Evolutionary conservation across 306 rosid genomes (phyloP).

Genomic region (Glycine soja): DNA sequence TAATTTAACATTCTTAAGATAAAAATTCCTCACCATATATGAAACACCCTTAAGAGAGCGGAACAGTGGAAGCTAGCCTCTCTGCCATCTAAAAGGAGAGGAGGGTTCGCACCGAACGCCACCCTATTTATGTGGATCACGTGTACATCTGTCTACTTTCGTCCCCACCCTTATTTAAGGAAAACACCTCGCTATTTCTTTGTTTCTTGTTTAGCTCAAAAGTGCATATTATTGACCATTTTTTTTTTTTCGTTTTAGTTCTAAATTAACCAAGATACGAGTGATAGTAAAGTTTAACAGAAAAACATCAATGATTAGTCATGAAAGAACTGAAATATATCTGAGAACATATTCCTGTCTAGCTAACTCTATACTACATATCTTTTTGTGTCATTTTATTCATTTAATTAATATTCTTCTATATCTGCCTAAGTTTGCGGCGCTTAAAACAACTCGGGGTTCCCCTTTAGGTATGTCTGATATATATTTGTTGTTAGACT

Average conservation of each 20-base stretch:
- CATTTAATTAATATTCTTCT: not conserved
- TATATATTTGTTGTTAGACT: conserved; percentile 19
- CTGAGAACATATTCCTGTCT: conserved; percentile 20
- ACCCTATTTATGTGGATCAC: conserved; percentile 47
- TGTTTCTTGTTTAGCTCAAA: conserved; percentile 18
- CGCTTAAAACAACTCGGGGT: not conserved
- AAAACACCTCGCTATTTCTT: not conserved
- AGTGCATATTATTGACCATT: conserved; percentile 18
- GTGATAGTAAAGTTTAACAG: conserved; percentile 36
- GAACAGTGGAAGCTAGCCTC: too few species aligned
- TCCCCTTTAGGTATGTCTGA: not conserved
- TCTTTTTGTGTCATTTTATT: not conserved
- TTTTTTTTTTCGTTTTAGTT: not conserved
- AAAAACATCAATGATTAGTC: conserved; percentile 45
- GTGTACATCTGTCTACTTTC: not conserved
- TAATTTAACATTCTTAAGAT: too few species aligned
- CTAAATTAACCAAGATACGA: conserved; percentile 34
- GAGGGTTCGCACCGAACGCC: conserved; percentile 41
- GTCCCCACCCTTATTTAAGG: conserved; percentile 24
- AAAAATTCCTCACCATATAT: too few species aligned
- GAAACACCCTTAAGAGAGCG: too few species aligned
- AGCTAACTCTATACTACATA: not conserved
- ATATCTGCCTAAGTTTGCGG: conserved; percentile 25
- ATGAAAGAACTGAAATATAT: conserved; percentile 14
- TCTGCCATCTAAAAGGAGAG: too few species aligned